These are phyloP conservation scores for Pythium sukuiense DNA, from an alignment of 352 stramenopile species.

Conservation along the genomic window DNA sequence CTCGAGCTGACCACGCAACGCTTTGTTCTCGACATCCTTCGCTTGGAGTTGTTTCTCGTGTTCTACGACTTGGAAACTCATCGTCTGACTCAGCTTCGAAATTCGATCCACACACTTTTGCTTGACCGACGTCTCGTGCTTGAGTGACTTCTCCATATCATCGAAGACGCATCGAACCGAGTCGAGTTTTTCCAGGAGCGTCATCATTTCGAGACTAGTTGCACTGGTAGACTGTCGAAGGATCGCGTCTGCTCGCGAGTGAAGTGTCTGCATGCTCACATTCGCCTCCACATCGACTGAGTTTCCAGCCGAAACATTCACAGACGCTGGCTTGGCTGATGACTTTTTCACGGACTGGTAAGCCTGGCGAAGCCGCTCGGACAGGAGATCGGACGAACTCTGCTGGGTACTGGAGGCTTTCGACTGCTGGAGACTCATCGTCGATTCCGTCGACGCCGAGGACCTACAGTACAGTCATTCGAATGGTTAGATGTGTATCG, in stretches of 20 bases:
- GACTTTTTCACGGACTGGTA: constrained; percentile 56
- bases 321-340: constrained; percentile 5
- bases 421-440: not conserved
- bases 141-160: constrained; percentile 40
- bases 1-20: constrained; percentile 34
- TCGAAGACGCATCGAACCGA: constrained; percentile 30
- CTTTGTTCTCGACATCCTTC: constrained; percentile 39
- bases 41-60: constrained; percentile 60
- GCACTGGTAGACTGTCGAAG: constrained; percentile 5
- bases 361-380: constrained; percentile 43
- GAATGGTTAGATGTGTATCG: not conserved
- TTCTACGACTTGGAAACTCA: constrained; percentile 62
- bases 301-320: not conserved
- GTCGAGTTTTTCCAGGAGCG: constrained; percentile 50
- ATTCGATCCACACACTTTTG: constrained; percentile 73
- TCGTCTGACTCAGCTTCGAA: constrained; percentile 64
- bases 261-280: constrained; percentile 23
- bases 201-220: constrained; percentile 29
- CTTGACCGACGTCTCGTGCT: constrained; percentile 54
- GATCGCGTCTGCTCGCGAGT: constrained; percentile 36
- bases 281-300: not conserved
- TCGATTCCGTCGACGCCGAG: not conserved
- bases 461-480: not conserved
- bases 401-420: not conserved
- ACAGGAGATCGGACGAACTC: constrained; percentile 35